These are phyloP conservation scores for Flaveria bidentis DNA, from an alignment of 129 eudicot genomes.

Conservation along the genomic window DNA sequence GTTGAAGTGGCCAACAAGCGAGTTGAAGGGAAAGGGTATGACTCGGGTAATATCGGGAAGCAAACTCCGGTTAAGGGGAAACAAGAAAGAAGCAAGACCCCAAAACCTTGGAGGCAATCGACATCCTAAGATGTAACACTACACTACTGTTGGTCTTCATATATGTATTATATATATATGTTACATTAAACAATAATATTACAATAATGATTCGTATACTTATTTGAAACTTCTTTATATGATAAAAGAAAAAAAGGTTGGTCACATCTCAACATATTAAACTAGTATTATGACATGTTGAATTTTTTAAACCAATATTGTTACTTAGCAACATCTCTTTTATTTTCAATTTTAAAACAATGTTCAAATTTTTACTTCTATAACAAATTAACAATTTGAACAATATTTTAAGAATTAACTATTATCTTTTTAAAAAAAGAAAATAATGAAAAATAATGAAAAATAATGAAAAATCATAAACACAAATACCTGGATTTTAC, in stretches of 20 bases:
- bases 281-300: too few species aligned
- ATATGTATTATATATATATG: constrained; percentile 17
- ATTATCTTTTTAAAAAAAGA: too few species aligned
- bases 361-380: too few species aligned
- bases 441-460: too few species aligned
- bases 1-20: constrained; percentile 34
- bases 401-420: too few species aligned
- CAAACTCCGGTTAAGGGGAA: constrained; percentile 57
- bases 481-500: too few species aligned
- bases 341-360: too few species aligned
- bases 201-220: background rate
- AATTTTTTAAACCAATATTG: too few species aligned
- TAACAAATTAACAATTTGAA: too few species aligned
- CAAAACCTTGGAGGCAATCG: constrained; percentile 33
- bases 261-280: too few species aligned
- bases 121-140: constrained; percentile 26
- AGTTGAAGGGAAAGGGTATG: constrained; percentile 39
- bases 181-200: background rate
- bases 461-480: too few species aligned
- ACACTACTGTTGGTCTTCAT: constrained; percentile 10
- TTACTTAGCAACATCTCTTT: too few species aligned
- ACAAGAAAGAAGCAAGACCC: constrained; percentile 32
- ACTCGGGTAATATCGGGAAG: constrained; percentile 39
- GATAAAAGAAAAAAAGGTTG: background rate
- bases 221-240: background rate